These are phyloP conservation scores for Phaeomoniella chlamydospora DNA, from an alignment of 2,329 filamentous ascomycete genomes.

Conservation along the genomic window DNA sequence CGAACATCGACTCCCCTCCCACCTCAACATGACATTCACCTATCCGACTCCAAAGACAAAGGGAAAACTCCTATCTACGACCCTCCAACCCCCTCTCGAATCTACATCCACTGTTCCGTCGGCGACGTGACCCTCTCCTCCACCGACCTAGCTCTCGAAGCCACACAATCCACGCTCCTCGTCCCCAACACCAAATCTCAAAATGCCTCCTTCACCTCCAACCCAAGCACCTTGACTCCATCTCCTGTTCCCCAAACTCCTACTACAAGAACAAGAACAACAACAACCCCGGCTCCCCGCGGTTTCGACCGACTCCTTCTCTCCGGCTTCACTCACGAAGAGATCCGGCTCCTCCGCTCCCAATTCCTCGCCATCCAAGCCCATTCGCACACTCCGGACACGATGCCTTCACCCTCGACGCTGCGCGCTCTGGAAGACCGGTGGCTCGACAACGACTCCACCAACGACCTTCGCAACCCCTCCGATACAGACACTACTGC, in stretches of 20 bases:
- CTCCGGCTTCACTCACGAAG: constrained; percentile 67
- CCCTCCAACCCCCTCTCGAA: constrained; percentile 32
- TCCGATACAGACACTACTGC: constrained; percentile 28
- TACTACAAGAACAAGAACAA: constrained; percentile 12
- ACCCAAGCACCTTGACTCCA: constrained; percentile 3
- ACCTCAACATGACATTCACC: constrained; percentile 7
- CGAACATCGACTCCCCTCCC: constrained; percentile 18
- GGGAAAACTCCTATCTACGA: constrained; percentile 51
- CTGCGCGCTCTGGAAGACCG: constrained; percentile 70
- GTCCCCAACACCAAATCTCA: constrained; percentile 4
- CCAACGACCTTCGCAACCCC: constrained; percentile 16
- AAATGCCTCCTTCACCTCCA: constrained; percentile 2
- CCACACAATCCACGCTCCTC: constrained; percentile 14
- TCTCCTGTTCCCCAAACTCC: constrained; percentile 4
- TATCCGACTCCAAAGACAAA: constrained; percentile 36
- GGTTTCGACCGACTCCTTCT: constrained; percentile 79
- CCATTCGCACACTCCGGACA: constrained; percentile 71
- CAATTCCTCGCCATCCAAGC: constrained; percentile 82
- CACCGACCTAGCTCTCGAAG: constrained; percentile 56
- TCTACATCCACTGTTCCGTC: constrained; percentile 91
- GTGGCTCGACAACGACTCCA: constrained; percentile 65
- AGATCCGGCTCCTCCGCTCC: constrained; percentile 70
- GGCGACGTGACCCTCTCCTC: constrained; percentile 57
- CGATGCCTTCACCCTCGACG: constrained; percentile 66
- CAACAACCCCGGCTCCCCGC: constrained; percentile 45